Percentiles rank a stretch among this genome's conserved stretches.
Conservation (phyloP, 495 filamentous ascomycete genomes). For the Podospora tetraspora region DNA sequence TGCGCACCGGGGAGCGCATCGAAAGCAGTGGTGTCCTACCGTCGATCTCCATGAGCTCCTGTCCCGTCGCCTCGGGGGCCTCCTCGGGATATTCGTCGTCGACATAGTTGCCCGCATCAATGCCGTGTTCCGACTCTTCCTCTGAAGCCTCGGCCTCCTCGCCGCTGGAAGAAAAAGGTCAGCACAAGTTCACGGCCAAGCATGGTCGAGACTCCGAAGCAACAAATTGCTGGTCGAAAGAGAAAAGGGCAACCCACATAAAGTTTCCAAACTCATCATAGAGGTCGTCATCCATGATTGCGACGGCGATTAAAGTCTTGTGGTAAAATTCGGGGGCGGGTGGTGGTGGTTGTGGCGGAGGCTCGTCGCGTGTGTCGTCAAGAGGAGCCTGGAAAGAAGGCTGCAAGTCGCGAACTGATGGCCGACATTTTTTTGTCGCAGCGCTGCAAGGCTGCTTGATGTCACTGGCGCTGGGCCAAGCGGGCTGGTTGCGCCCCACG, state of each 20-base stretch:
- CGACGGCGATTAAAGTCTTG: neutral
- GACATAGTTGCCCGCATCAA: constrained; percentile 69
- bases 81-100: constrained; percentile 69
- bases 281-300: constrained; percentile 35
- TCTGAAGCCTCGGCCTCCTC: constrained; percentile 81
- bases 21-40: constrained; percentile 41
- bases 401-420: constrained; percentile 12
- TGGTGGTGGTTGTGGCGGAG: neutral
- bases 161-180: constrained; percentile 39
- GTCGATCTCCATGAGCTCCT: constrained; percentile 93
- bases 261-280: constrained; percentile 39
- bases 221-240: neutral
- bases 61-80: constrained; percentile 56
- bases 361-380: constrained; percentile 9
- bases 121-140: constrained; percentile 71
- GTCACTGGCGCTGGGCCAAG: neutral
- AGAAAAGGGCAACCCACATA: constrained; percentile 20
- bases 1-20: constrained; percentile 5
- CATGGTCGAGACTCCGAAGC: neutral
- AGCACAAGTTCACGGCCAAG: constrained; percentile 1
- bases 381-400: constrained; percentile 6
- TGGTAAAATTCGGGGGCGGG: neutral
- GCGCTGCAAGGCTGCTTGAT: constrained; percentile 12
- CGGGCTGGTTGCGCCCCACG: neutral
- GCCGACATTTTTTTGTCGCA: constrained; percentile 14